Conservation (phyloP, 164 flowering plant species). For the Santalum album region DNA sequence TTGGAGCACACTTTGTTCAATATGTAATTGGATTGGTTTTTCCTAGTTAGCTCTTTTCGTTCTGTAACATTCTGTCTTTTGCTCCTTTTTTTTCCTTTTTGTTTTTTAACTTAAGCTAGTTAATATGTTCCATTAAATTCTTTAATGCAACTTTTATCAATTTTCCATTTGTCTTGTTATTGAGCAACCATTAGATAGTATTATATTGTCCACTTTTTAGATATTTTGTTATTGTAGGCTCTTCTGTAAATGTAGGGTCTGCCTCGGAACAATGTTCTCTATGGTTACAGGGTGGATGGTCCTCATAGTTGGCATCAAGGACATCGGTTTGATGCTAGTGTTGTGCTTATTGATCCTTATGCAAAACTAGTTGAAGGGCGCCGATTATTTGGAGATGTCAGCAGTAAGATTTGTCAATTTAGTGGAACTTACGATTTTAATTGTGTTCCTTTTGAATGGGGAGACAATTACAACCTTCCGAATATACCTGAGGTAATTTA, state of each 20-base stretch:
- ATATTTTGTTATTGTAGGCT: background rate
- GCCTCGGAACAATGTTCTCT: conserved; percentile 63
- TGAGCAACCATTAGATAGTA: no score
- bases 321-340: conserved; percentile 75
- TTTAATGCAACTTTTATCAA: no score
- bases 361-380: conserved; percentile 90
- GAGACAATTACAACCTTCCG: conserved; percentile 63
- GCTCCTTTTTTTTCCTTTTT: no score
- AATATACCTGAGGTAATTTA: conserved; percentile 75
- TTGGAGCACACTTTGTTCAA: no score
- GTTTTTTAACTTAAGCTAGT: no score
- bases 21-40: no score
- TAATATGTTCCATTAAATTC: no score
- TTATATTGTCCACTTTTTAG: no score
- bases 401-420: conserved; percentile 44
- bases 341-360: conserved; percentile 82
- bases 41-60: no score
- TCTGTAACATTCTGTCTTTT: no score
- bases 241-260: conserved; percentile 41
- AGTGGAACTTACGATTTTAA: conserved; percentile 82
- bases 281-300: conserved; percentile 88
- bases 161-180: no score
- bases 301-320: conserved; percentile 77
- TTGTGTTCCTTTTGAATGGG: conserved; percentile 82
- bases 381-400: conserved; percentile 62